Conservation (phyloP, 1,284 basidiomycete genomes). For the Trichosporon sp. region DNA sequence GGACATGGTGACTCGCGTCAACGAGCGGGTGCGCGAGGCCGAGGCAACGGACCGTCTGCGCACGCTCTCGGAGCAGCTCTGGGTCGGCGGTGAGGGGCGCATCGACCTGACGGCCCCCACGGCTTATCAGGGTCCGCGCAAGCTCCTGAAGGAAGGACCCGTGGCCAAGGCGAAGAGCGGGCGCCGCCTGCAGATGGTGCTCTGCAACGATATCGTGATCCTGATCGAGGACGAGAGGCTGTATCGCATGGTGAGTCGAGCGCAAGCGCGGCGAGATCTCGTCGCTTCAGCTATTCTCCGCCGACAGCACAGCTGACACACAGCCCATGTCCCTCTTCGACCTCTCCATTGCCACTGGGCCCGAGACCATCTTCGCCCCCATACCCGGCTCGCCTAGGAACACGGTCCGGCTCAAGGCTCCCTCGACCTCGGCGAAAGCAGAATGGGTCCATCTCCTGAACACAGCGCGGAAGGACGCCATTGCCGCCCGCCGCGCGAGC, state of each 20-base stretch:
- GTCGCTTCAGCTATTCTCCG: neutral
- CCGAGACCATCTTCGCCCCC: slow-evolving; percentile 67
- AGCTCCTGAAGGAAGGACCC: slow-evolving; percentile 75
- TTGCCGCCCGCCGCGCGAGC: slow-evolving; percentile 20
- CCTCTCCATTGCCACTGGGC: slow-evolving; percentile 58
- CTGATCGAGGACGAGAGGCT: slow-evolving; percentile 72
- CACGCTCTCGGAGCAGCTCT: slow-evolving; percentile 73
- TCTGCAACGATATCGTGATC: slow-evolving; percentile 79
- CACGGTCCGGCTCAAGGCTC: slow-evolving; percentile 28
- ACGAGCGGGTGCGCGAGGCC: slow-evolving; percentile 84
- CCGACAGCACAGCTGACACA: slow-evolving; percentile 63
- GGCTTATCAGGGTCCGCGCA: slow-evolving; percentile 72
- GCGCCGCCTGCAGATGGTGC: slow-evolving; percentile 71
- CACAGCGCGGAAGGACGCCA: slow-evolving; percentile 22
- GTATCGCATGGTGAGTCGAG: slow-evolving; percentile 72
- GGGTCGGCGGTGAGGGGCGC: slow-evolving; percentile 76
- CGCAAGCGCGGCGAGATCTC: too few species aligned
- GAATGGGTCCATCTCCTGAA: slow-evolving; percentile 40
- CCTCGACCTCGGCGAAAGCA: slow-evolving; percentile 24
- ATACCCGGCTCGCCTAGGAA: slow-evolving; percentile 22
- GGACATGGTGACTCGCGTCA: slow-evolving; percentile 74
- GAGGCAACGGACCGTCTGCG: slow-evolving; percentile 74
- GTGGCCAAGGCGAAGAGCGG: slow-evolving; percentile 82
- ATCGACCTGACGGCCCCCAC: slow-evolving; percentile 90
- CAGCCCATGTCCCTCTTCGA: slow-evolving; percentile 55